Base-by-base conservation (phyloP, 257 asterid species). In the Gynochthodes officinalis region DNA sequence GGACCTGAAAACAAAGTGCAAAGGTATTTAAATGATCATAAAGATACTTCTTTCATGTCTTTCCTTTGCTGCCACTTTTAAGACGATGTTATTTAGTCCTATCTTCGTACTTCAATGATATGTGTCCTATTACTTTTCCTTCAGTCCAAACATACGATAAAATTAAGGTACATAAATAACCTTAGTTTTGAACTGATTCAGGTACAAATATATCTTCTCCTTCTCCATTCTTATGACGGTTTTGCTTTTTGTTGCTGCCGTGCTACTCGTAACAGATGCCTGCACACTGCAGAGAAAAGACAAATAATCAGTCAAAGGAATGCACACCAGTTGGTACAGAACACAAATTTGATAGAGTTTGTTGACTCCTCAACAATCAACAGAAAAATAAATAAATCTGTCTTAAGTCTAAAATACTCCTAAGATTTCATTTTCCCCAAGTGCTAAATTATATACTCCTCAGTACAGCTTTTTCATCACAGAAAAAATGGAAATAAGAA, bases 191-290 rank as follows among this genome's bases (percentile, higher is more conserved):
- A 94, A 89, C 80, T 76, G 84, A 84, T 88, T 91, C 77, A 91
- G 84, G 78, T 79, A 58, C 28, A 94, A 83, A 80, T 91, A 87
- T 73, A 94, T 85, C 91, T 79, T 94, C 78, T 80, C 97, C 77
- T 90, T 94, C 87, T 94, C 98, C 90, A 94, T 85, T 80, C 35
- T 91, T 82, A 94, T 82, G 46, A 89, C 79, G 62, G 98, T 91
- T 84, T 94, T 94, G 71, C 88, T 86, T 76, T 94, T 94, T 61
- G 81, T 88, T 72, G 50, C 57, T 77, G 89, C 97, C 10, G 99
- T 84, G 76, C 93, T 94, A 73, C 96, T 86, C 19, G 90, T 90
- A 73, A 94, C 99, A 69, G 99, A 91, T 77, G 99, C 98, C 89
- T 94, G 99, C 85, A 94, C 96, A 54, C 97, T 92, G 72, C 48